Evolutionary conservation across 768 basidiomycete genomes (phyloP), one percentile per base, ranked within the genome.

Genomic region (Rhizopogon rudus): DNA sequence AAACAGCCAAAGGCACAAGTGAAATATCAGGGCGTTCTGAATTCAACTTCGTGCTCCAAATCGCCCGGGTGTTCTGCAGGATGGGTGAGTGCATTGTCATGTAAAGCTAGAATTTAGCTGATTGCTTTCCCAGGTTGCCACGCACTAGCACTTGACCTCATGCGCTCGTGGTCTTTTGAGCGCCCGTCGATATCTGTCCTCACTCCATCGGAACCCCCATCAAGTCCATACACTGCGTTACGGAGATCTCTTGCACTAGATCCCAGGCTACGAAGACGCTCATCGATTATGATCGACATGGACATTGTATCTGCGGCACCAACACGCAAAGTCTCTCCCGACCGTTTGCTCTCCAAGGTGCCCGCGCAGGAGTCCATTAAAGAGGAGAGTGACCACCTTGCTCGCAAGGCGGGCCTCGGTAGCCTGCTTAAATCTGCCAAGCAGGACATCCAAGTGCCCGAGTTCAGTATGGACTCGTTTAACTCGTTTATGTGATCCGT

Each of bases 1-100:
- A 98, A 74, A 87, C 96, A 4, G 90, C 89, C 1, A 87, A 94
- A 67, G 96, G 96, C 13, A 93, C 91, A 0, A 93, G 86, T 62
- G 91, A 95, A 63, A 93, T 98, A 29, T 87, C 91, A 0, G 90
- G 88, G 16, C 80, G 81, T 44, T 83, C 86, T 12, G 96, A 99
- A 66, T 98, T 95, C 72, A 94, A 91, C 66, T 98, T 98, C 67
- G 92, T 99, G 9, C 75, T 95, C 29, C 95, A 98, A 72, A 93
- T 93, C 62, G 91, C 94, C 0, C 83, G 93, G 29, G 90, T 96
- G 7, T 94, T 98, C 62, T 93, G 90, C 63, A 78, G 92, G 56
- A 96, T 98, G 93, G 97, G 96, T 92, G 60, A 40, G 86, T 67
- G 0, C 9, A 31, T n/a, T 20, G 25, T 16, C 4, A 22, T 40